Conservation (phyloP, 257 asterid genomes). For the Solanum virginianum region DNA sequence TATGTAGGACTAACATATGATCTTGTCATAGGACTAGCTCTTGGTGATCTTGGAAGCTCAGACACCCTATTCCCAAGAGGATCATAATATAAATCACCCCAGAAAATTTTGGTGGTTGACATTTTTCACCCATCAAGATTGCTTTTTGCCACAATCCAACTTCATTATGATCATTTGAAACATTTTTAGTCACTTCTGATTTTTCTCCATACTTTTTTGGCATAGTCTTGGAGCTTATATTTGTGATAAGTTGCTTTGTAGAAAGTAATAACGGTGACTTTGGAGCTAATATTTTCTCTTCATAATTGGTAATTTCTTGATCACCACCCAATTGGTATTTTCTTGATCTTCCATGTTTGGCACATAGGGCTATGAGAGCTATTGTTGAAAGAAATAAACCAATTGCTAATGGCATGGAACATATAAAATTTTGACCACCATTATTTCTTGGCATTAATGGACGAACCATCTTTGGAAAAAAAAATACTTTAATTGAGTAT, state of each 20-base stretch:
- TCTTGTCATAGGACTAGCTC: conserved; percentile 23
- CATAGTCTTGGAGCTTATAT: not conserved
- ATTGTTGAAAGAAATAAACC: conserved; percentile 47
- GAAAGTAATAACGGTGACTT: conserved; percentile 3
- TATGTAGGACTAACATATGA: not conserved
- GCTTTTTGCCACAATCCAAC: conserved; percentile 77
- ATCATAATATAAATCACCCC: conserved; percentile 68
- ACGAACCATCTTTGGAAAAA: conserved; percentile 37
- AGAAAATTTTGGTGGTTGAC: conserved; percentile 75
- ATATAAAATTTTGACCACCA: conserved; percentile 7
- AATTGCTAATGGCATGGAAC: conserved; percentile 34
- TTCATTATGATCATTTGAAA: conserved; percentile 2
- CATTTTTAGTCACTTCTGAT: not conserved
- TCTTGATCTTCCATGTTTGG: conserved; percentile 30
- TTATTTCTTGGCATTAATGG: conserved; percentile 3
- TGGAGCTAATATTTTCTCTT: conserved; percentile 7
- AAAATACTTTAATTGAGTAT: not conserved
- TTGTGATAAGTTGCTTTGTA: not conserved
- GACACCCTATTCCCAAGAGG: conserved; percentile 49
- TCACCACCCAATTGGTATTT: not conserved
- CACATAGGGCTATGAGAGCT: conserved; percentile 48
- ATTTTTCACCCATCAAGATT: conserved; percentile 72
- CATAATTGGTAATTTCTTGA: not conserved
- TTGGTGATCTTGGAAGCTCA: conserved; percentile 79
- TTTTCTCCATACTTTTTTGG: conserved; percentile 1